Base-by-base conservation (phyloP, 352 stramenopile genomes). In the Albugo candida region DNA sequence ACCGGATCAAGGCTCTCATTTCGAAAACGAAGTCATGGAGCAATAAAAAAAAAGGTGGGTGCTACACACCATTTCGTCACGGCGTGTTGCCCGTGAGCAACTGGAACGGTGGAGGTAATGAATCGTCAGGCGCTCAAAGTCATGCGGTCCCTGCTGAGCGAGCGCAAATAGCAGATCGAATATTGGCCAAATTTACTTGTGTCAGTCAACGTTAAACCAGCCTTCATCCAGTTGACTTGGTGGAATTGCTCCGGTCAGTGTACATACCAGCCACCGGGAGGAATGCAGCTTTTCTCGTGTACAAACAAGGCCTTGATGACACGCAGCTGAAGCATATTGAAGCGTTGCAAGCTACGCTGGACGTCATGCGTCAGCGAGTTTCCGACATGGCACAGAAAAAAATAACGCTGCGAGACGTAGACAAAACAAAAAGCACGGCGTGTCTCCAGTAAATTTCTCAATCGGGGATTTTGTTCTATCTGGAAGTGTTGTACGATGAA, bases 151-250 rank as follows among this genome's bases (percentile, higher is more conserved):
- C 16, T 54, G 31, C 35, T 16, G 18, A 42, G 49, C 41, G 41
- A 54, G 24, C 18, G 40, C 11, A 18, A 27, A 2, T 38, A 51
- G 41, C 11, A 51, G 11, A 8, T 16, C 12, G 16, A n/a, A 17
- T n/a, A 54, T 17, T 51, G 41, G 49, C 16, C 5, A n/a, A 41
- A 14, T 11, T 11, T 54, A 21, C n/a, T 54, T 54, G 17, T 41
- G 41, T 13, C 41, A 54, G 19, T 55, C 44, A 6, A 17, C 47
- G 12, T 21, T 71, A 0, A 71, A 65, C 38, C 27, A 53, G 0
- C 36, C 39, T 2, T 45, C 51, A 5, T 48, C 56, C 0, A 37
- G 54, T 20, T 42, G 50, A 36, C 49, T 67, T 0, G 60, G 56
- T 12, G 51, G 53, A 1, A 31, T 54, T 0, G 52, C 55, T 16